phyloP scores from a whole-genome alignment of 2,329 filamentous ascomycete genomes.

The Zalaria sp. region DNA sequence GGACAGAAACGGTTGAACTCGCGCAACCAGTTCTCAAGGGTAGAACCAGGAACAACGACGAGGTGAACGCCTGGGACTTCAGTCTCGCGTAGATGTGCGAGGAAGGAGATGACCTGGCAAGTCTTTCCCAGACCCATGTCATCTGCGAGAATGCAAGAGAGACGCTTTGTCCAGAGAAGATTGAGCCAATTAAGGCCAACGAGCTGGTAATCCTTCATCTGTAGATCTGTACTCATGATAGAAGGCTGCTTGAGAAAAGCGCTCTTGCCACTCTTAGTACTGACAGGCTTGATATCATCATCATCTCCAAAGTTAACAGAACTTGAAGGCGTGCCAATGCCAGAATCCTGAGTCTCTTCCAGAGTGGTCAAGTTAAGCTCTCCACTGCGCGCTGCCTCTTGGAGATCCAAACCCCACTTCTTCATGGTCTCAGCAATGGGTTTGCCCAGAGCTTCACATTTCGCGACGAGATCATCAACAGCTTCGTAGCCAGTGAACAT shows the following conservation, averaged over 20 bases:
- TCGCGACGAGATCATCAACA: constrained; percentile 66
- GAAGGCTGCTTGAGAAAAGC: constrained; percentile 51
- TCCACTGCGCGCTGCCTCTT: constrained; percentile 43
- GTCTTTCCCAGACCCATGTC: constrained; percentile 96
- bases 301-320: constrained; percentile 16
- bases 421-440: constrained; percentile 51
- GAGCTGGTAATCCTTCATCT: constrained; percentile 85
- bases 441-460: constrained; percentile 60
- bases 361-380: constrained; percentile 48
- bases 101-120: constrained; percentile 85
- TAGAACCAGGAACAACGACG: constrained; percentile 83
- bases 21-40: constrained; percentile 86
- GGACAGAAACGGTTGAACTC: constrained; percentile 86
- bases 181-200: constrained; percentile 92
- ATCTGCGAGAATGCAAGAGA: constrained; percentile 86
- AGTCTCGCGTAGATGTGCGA: constrained; percentile 67
- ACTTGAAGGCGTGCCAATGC: constrained; percentile 48
- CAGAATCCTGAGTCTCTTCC: constrained; percentile 45
- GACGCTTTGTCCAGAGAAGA: constrained; percentile 61
- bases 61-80: constrained; percentile 59
- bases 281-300: constrained; percentile 24
- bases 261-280: constrained; percentile 30
- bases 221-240: constrained; percentile 61
- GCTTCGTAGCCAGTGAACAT: constrained; percentile 72
- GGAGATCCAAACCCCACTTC: constrained; percentile 54